Evolutionary conservation across 2,329 filamentous ascomycete genomes (phyloP), one percentile per base, ranked within the genome.

Genomic region (Chrysoporthe puriensis): DNA sequence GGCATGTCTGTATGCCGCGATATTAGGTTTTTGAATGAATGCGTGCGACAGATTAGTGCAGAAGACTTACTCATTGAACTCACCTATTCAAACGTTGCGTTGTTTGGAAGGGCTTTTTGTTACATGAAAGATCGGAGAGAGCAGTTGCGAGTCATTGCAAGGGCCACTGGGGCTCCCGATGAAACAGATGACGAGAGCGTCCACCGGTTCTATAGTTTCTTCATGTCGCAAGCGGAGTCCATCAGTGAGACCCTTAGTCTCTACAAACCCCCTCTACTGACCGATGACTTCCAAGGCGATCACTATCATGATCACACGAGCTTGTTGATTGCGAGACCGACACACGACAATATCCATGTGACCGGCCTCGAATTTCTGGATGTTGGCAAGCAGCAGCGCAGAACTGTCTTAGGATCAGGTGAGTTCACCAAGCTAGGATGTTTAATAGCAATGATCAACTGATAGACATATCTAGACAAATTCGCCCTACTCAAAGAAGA

Each of bases 31-130:
- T 4, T 36, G 3, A 6, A 40, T 0, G 14, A 5, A 5, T 16
- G 18, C 26, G 18, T 9, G 7, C 3, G 8, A 1, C 59, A 54
- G 14, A 2, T 62, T 11, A 16, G 4, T 9, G 18, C 34, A 9
- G 11, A 14, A 3, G 48, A 62, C 26, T 26, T 48, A 21, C 3
- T 62, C 36, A 56, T 66, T 3, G 48, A 57, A 16, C 18, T 66
- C 21, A 44, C 57, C 4, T 21, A 42, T 1, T 9, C 48, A 18
- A 66, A 66, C 21, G 14, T 66, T 14, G 16, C 26, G 13, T 34
- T 66, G 9, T 6, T 66, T 11, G 64, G 57, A 1, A 66, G 56
- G 21, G 58, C 64, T 3, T 66, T 66, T 18, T 66, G 58, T 44
- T 66, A 66, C 26, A 42, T 66, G 36, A 66, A 56, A 32, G 58